Base-by-base conservation (phyloP, 2,329 filamentous ascomycete genomes). In the Pezicula carpinea region DNA sequence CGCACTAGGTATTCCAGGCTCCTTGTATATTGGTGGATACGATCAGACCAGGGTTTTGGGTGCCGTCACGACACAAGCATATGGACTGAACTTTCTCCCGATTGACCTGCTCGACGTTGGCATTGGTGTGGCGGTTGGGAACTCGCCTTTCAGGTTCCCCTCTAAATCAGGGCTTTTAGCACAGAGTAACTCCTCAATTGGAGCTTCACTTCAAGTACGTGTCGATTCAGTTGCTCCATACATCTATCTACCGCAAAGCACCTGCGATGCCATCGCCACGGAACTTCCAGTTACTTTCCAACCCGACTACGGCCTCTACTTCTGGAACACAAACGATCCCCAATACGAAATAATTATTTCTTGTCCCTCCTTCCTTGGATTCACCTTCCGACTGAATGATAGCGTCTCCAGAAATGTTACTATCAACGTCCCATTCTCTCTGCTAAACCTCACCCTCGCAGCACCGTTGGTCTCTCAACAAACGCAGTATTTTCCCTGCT, bases 341-440 rank as follows among this genome's bases (percentile, higher is more conserved):
- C 22, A 43, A 1, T 69, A 62, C 47, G 19, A 56, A 15, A 53
- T 33, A 3, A 63, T 69, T 26, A 50, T 66, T 13, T 53, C 56
- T 2, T 69, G 65, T 0, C 63, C 67, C 1, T 47, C 64, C 26
- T 67, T 64, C 45, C 58, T 69, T 4, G 51, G 52, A 29, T 69
- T 69, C 51, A 59, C 55, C 4, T 68, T 69, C 46, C 50, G 57
- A 8, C 43, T 52, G 14, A 51, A 26, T 17, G 45, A 49, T 5
- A 47, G 46, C 23, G 36, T 53, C 4, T 34, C 50, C 13, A 48
- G 60, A 32, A 63, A 57, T n/a, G 62, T 69, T 50, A 66, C 66
- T 3, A 53, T 54, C 18, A 56, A 53, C 13, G 48, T 51, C 15
- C 56, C 47, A 10, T 56, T 56, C 49, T 21, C 44, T 6, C 51